A percentile compares a stretch with the other conserved stretches of the same genome.
phyloP scores from a whole-genome alignment of 805 yeast species.

The Ogataea polymorpha region DNA sequence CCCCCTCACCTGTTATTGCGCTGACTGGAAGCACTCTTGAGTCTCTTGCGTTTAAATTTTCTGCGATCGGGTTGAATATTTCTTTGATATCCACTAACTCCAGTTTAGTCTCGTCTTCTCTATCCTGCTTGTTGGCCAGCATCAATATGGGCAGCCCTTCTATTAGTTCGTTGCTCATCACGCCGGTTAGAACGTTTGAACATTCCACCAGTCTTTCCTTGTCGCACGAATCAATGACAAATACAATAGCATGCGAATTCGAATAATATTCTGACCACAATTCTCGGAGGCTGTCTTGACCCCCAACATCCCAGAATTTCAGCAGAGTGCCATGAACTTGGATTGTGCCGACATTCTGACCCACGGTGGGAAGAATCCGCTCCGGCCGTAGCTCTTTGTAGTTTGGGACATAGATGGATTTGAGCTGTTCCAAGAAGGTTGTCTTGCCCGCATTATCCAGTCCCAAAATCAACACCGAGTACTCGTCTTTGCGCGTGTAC shows the following conservation, averaged over 20 bases:
- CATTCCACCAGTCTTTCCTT: constrained; percentile 80
- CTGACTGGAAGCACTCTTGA: constrained; percentile 86
- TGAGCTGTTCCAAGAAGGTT: constrained; percentile 66
- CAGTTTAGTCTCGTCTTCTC: constrained; percentile 50
- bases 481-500: constrained; percentile 34
- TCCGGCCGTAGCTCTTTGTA: constrained; percentile 48
- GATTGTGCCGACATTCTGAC: constrained; percentile 74
- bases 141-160: constrained; percentile 87
- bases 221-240: constrained; percentile 90
- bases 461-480: constrained; percentile 79
- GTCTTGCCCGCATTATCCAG: constrained; percentile 97
- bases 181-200: constrained; percentile 54
- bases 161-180: constrained; percentile 56
- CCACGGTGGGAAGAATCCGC: constrained; percentile 87
- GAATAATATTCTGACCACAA: constrained; percentile 87
- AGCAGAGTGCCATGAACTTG: constrained; percentile 39
- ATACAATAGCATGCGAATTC: constrained; percentile 87
- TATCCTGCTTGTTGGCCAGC: constrained; percentile 94
- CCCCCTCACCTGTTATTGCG: constrained; percentile 81
- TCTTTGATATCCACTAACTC: constrained; percentile 80
- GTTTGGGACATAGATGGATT: constrained; percentile 47
- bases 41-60: constrained; percentile 85
- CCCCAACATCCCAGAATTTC: constrained; percentile 96
- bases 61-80: constrained; percentile 77
- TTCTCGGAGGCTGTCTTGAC: constrained; percentile 78